Conservation (phyloP, 192 early-diverging fungal species). For the Backusella tuberculispora region DNA sequence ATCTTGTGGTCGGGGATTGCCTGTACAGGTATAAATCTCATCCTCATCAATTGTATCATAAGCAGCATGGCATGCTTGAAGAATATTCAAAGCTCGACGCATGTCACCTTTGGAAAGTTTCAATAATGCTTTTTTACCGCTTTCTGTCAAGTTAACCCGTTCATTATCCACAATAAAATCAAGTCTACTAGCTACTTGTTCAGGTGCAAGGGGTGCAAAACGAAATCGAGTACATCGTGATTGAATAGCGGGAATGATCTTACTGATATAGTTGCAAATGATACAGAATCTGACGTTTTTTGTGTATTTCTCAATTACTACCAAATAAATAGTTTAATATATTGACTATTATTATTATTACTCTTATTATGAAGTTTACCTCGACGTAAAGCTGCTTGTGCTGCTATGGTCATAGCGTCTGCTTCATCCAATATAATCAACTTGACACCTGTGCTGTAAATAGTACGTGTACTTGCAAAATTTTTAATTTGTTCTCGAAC, state of each 20-base stretch:
- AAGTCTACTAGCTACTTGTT: slow-evolving; percentile 81
- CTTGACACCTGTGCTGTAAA: slow-evolving; percentile 93
- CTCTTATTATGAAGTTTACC: slow-evolving; percentile 47
- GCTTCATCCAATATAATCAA: slow-evolving; percentile 97
- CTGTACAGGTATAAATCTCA: slow-evolving; percentile 93
- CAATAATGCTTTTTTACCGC: slow-evolving; percentile 82
- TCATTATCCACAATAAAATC: slow-evolving; percentile 72
- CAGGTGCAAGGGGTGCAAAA: slow-evolving; percentile 84
- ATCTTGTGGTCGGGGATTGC: slow-evolving; percentile 86
- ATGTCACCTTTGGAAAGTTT: slow-evolving; percentile 94
- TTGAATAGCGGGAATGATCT: slow-evolving; percentile 97
- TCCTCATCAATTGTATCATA: slow-evolving; percentile 74
- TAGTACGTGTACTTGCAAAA: slow-evolving; percentile 95
- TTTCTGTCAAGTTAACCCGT: slow-evolving; percentile 78
- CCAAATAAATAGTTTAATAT: not conserved
- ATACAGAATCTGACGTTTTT: slow-evolving; percentile 98
- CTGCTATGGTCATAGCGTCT: slow-evolving; percentile 92
- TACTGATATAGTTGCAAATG: slow-evolving; percentile 98
- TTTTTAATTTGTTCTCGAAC: slow-evolving; percentile 98
- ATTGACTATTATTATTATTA: not conserved
- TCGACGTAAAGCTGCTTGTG: slow-evolving; percentile 91
- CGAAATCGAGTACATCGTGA: slow-evolving; percentile 98
- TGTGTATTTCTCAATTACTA: slow-evolving; percentile 98
- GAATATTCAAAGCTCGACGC: slow-evolving; percentile 93
- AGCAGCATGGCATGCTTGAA: slow-evolving; percentile 92